Conservation (phyloP, 495 filamentous ascomycete genomes). For the Diplogelasinospora grovesii region DNA sequence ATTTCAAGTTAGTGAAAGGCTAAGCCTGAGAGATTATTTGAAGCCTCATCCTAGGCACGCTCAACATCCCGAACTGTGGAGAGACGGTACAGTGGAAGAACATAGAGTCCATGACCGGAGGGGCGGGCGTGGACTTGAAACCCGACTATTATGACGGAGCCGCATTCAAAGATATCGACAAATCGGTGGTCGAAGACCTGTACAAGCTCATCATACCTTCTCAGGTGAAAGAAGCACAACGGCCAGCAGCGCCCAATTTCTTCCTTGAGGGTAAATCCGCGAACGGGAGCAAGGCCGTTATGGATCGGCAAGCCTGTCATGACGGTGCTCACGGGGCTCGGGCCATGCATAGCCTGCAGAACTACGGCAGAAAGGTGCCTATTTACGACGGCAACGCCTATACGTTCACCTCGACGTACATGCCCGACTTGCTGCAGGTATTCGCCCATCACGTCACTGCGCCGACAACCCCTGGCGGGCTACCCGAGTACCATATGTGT, state of each 20-base stretch:
- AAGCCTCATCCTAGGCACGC: no score
- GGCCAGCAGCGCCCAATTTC: conserved; percentile 38
- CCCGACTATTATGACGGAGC: conserved; percentile 34
- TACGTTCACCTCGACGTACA: conserved; percentile 33
- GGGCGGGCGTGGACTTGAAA: conserved; percentile 11
- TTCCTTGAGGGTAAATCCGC: conserved; percentile 34
- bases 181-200: conserved; percentile 10
- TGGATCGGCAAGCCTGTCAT: conserved; percentile 33
- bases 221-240: conserved; percentile 29
- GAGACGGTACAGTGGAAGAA: conserved; percentile 5
- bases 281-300: conserved; percentile 24
- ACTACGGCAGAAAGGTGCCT: conserved; percentile 29
- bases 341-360: conserved; percentile 39
- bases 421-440: no score
- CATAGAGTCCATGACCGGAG: conserved; percentile 8
- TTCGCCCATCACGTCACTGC: conserved; percentile 28
- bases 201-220: conserved; percentile 25
- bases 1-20: no score
- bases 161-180: conserved; percentile 8
- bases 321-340: conserved; percentile 42
- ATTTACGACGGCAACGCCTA: conserved; percentile 34
- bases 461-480: conserved; percentile 17
- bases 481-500: conserved; percentile 38
- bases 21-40: no score
- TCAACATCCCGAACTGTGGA: conserved; percentile 8